phyloP scores from a whole-genome alignment of 495 filamentous ascomycete genomes.

The Aspergillus indologenus region DNA sequence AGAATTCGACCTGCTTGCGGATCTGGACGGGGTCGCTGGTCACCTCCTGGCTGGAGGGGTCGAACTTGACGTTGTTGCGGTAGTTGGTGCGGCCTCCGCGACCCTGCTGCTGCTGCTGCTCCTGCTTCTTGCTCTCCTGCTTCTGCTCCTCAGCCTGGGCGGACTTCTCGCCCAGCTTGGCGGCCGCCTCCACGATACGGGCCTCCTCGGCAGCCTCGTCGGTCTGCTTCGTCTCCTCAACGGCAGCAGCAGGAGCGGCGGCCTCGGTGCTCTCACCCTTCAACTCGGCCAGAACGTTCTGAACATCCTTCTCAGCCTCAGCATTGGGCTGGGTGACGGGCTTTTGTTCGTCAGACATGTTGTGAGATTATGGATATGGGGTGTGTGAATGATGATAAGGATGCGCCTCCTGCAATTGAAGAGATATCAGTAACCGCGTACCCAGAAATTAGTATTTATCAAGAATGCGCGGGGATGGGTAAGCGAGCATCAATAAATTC shows the following conservation, averaged over 20 bases:
- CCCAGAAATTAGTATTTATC: too few relatives aligned
- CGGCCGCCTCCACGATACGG: constrained; percentile 44
- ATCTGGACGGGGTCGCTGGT: constrained; percentile 74
- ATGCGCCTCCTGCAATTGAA: background rate
- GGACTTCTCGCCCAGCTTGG: constrained; percentile 44
- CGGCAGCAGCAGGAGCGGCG: constrained; percentile 18
- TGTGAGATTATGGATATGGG: constrained; percentile 1
- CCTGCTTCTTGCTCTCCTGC: constrained; percentile 13
- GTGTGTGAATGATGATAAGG: background rate
- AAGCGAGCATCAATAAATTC: background rate
- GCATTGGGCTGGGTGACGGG: constrained; percentile 30
- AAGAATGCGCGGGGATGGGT: background rate
- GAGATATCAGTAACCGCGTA: background rate
- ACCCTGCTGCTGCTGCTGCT: constrained; percentile 18
- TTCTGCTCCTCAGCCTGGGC: constrained; percentile 37
- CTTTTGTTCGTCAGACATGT: constrained; percentile 46
- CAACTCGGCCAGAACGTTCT: constrained; percentile 46
- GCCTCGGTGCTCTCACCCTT: constrained; percentile 31
- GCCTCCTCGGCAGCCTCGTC: constrained; percentile 39
- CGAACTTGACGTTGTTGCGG: constrained; percentile 58
- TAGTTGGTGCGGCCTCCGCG: constrained; percentile 16
- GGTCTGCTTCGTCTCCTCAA: constrained; percentile 24
- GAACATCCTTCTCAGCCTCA: constrained; percentile 47
- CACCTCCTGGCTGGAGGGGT: constrained; percentile 58
- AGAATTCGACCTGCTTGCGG: constrained; percentile 92